Percentiles rank a stretch among this genome's conserved stretches.
These are phyloP conservation scores for Corynespora cassiicola DNA, from an alignment of 2,329 filamentous ascomycete species.

Conservation along the genomic window DNA sequence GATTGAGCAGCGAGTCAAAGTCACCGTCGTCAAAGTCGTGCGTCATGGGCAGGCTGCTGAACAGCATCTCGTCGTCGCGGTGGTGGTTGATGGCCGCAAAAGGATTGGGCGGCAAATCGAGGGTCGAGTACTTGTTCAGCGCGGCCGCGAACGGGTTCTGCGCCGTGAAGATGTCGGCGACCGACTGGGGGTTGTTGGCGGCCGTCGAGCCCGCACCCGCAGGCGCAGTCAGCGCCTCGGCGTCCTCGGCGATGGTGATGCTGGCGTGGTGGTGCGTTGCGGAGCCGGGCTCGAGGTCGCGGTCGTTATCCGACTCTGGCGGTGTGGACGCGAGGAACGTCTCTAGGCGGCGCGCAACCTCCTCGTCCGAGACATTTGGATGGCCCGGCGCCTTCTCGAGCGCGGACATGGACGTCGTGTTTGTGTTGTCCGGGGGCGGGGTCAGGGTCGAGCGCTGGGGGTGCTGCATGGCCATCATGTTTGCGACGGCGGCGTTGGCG, in stretches of 20 bases:
- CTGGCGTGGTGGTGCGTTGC: conserved; percentile 6
- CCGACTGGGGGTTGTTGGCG: neutral
- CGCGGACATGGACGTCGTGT: conserved; percentile 39
- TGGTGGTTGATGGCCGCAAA: conserved; percentile 37
- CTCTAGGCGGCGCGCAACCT: conserved; percentile 55
- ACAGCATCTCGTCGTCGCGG: conserved; percentile 42
- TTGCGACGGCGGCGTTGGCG: conserved; percentile 10
- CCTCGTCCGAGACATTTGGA: conserved; percentile 51
- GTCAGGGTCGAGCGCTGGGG: conserved; percentile 43
- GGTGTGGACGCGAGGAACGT: conserved; percentile 59
- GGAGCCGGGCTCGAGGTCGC: conserved; percentile 25
- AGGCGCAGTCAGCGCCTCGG: conserved; percentile 14
- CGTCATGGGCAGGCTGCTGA: conserved; percentile 41
- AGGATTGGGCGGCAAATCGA: conserved; percentile 22
- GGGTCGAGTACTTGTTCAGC: conserved; percentile 29
- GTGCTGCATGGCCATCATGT: conserved; percentile 17
- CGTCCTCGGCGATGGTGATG: conserved; percentile 36
- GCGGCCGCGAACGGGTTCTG: conserved; percentile 13
- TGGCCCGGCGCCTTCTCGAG: conserved; percentile 36
- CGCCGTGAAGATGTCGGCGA: conserved; percentile 8
- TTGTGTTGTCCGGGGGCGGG: conserved; percentile 48
- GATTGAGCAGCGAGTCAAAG: conserved; percentile 47
- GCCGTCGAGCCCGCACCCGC: neutral
- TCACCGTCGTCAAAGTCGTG: conserved; percentile 49
- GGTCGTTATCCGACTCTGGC: conserved; percentile 50